Evolutionary conservation across 1,139 yeast species (phyloP).

Genomic region (Hyphopichia wangnamkhiaoensis): DNA sequence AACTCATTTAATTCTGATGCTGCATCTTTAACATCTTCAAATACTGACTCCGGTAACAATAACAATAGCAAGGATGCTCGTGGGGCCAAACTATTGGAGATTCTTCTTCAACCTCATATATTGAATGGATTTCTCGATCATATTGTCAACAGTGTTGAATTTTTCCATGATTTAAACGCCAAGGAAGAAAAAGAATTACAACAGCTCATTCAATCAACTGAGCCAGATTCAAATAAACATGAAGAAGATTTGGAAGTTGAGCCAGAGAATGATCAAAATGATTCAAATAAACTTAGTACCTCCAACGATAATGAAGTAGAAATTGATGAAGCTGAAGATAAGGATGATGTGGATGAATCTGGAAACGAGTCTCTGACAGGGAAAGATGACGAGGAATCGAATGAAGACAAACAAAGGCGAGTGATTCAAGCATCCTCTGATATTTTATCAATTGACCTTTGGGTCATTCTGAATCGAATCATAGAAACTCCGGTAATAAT

Average conservation of each 20-base stretch:
- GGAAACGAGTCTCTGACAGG: constrained; percentile 1
- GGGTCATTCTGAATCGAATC: constrained; percentile 48
- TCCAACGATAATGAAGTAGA: constrained; percentile 15
- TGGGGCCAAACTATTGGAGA: constrained; percentile 43
- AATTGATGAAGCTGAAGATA: constrained; percentile 11
- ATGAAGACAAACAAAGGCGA: constrained; percentile 41
- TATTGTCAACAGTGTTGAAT: constrained; percentile 38
- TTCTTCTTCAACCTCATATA: constrained; percentile 48
- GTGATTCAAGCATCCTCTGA: constrained; percentile 45
- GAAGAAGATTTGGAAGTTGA: constrained; percentile 2
- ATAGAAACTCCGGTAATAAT: constrained; percentile 46
- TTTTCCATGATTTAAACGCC: constrained; percentile 31
- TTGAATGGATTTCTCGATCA: constrained; percentile 42
- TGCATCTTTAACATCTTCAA: constrained; percentile 42
- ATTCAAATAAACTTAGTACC: constrained; percentile 1
- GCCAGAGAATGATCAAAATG: constrained; percentile 8
- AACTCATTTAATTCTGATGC: constrained; percentile 22
- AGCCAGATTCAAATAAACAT: constrained; percentile 9
- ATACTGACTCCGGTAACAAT: constrained; percentile 26
- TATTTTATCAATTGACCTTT: constrained; percentile 42
- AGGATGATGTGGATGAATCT: not conserved
- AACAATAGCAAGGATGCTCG: constrained; percentile 35
- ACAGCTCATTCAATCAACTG: constrained; percentile 11
- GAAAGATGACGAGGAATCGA: constrained; percentile 27
- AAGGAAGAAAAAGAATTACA: constrained; percentile 25